Conservation (phyloP, 257 asterid species). For the Petunia axillaris region DNA sequence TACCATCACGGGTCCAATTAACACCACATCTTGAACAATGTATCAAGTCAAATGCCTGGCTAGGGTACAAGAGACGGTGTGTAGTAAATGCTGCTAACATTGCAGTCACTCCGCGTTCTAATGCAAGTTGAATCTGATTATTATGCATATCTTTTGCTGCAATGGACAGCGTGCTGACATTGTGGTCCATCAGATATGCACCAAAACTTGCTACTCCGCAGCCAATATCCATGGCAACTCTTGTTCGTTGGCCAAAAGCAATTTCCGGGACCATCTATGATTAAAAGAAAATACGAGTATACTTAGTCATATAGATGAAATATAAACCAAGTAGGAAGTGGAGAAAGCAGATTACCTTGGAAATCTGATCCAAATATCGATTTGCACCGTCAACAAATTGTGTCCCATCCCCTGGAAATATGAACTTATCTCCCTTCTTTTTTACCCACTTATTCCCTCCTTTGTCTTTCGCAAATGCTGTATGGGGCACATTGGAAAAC, state of each 20-base stretch:
- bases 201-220: conserved; percentile 61
- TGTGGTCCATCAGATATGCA: conserved; percentile 52
- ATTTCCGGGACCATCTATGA: conserved; percentile 62
- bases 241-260: conserved; percentile 53
- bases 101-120: conserved; percentile 73
- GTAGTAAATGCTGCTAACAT: conserved; percentile 53
- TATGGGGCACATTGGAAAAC: conserved; percentile 50
- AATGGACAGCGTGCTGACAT: conserved; percentile 62
- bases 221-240: conserved; percentile 62
- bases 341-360: conserved; percentile 48
- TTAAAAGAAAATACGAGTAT: conserved; percentile 29
- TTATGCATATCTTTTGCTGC: conserved; percentile 47
- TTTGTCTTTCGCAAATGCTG: conserved; percentile 37
- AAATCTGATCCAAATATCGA: conserved; percentile 54
- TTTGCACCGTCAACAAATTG: conserved; percentile 38
- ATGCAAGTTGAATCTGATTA: conserved; percentile 54
- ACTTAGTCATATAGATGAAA: neutral
- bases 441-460: conserved; percentile 35
- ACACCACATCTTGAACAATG: conserved; percentile 59
- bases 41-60: conserved; percentile 68
- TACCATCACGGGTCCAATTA: conserved; percentile 59
- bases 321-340: conserved; percentile 3
- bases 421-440: conserved; percentile 41
- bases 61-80: conserved; percentile 58
- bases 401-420: conserved; percentile 46